Percentiles rank a stretch among this genome's conserved stretches.
These are phyloP conservation scores for Penicillium ochrochloron DNA, from an alignment of 495 filamentous ascomycete genomes.

Conservation along the genomic window DNA sequence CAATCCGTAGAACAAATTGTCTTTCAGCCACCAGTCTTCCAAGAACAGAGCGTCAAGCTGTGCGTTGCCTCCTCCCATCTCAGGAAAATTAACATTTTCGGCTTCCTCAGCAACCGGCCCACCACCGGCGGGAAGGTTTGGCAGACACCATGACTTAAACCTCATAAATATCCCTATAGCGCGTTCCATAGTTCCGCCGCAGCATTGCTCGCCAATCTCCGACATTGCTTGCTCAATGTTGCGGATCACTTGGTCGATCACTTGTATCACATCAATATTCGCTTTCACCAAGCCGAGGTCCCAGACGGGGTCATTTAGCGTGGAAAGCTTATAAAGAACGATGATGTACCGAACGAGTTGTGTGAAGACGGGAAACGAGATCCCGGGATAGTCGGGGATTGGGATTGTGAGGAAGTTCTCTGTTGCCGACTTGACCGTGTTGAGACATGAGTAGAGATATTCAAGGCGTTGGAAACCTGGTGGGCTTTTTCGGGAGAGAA, in stretches of 20 bases:
- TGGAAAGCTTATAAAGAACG: conserved; percentile 22
- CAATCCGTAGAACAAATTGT: conserved; percentile 3
- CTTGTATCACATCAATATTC: conserved; percentile 18
- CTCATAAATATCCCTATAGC: conserved; percentile 5
- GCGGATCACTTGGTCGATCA: conserved; percentile 27
- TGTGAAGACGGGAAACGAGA: conserved; percentile 14
- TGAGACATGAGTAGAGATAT: conserved; percentile 27
- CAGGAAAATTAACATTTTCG: background rate
- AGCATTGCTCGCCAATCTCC: conserved; percentile 6
- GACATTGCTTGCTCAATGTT: conserved; percentile 11
- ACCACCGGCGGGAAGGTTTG: background rate
- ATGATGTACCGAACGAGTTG: conserved; percentile 23
- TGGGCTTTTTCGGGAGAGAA: conserved; percentile 6
- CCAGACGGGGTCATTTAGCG: conserved; percentile 29
- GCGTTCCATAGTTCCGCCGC: conserved; percentile 7
- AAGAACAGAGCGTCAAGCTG: conserved; percentile 12
- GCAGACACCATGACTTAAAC: conserved; percentile 5
- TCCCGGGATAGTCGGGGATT: conserved; percentile 8
- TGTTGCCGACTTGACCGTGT: conserved; percentile 18
- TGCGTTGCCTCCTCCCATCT: background rate
- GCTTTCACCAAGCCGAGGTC: conserved; percentile 14
- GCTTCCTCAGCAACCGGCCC: background rate
- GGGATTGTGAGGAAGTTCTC: conserved; percentile 18
- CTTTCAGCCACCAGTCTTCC: conserved; percentile 13
- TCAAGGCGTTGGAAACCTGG: conserved; percentile 13